Percentiles rank a stretch among this genome's conserved stretches.
Conservation (phyloP, 163 green algal species). For the Scenedesmus sp. region DNA sequence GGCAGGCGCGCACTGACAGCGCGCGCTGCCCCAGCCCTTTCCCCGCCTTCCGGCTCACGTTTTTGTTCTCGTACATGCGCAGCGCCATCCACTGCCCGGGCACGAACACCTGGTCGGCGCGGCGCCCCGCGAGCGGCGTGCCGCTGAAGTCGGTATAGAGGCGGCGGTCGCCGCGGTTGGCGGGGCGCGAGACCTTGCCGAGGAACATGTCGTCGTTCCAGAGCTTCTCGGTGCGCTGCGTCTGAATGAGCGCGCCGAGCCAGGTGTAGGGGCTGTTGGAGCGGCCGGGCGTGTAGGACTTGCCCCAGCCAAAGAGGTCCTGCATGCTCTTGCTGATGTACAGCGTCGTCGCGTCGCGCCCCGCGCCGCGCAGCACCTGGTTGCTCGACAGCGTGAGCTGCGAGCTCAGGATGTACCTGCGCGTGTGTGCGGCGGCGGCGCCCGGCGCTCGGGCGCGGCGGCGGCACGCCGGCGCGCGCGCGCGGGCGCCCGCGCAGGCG, state of each 20-base stretch:
- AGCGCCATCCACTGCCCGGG: slow-evolving; percentile 6
- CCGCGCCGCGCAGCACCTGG: slow-evolving; percentile 27
- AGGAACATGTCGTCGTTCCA: background rate
- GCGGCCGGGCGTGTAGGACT: background rate
- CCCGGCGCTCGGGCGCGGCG: too few relatives aligned
- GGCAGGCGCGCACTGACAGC: too few relatives aligned
- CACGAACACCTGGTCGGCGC: slow-evolving; percentile 1
- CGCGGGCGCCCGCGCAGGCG: too few relatives aligned
- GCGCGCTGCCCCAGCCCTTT: too few relatives aligned
- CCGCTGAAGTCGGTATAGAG: background rate
- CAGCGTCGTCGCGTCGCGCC: slow-evolving; percentile 4
- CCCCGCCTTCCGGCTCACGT: too few relatives aligned
- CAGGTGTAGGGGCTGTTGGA: slow-evolving; percentile 21
- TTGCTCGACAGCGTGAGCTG: slow-evolving; percentile 15
- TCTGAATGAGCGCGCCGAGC: slow-evolving; percentile 8
- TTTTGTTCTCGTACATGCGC: slow-evolving; percentile 23
- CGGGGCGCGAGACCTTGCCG: background rate
- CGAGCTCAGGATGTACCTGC: slow-evolving; percentile 19
- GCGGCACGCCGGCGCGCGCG: too few relatives aligned
- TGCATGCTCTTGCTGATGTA: slow-evolving; percentile 5
- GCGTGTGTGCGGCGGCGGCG: too few relatives aligned
- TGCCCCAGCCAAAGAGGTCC: slow-evolving; percentile 9
- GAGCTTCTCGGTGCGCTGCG: background rate
- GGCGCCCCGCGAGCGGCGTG: background rate
- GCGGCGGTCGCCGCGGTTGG: background rate